Evolutionary conservation across 305 asterid species (phyloP).

Genomic region (Plantago coronopus): DNA sequence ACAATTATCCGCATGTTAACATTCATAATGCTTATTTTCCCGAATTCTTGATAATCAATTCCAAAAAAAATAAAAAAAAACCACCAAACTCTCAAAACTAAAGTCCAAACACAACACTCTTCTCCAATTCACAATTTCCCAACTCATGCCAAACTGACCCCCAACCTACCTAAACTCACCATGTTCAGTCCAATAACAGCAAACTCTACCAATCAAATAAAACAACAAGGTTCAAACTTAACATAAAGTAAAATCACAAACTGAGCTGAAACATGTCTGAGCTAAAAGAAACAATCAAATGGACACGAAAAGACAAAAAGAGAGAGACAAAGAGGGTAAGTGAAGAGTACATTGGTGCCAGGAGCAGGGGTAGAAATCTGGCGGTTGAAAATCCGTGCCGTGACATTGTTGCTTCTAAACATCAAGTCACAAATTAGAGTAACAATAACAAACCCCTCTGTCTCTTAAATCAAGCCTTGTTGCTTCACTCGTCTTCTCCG

Average conservation of each 20-base stretch:
- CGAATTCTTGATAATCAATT: too few species aligned
- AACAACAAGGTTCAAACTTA: too few species aligned
- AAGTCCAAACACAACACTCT: too few species aligned
- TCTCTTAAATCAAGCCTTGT: too few species aligned
- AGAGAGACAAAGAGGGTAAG: background rate
- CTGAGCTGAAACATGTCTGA: background rate
- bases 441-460: too few species aligned
- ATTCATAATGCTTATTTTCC: background rate
- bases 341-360: conserved; percentile 66
- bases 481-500: too few species aligned
- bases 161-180: background rate
- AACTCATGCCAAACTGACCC: background rate
- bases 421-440: conserved; percentile 27
- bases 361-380: conserved; percentile 87
- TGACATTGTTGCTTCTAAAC: conserved; percentile 88
- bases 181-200: too few species aligned
- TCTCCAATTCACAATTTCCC: too few species aligned
- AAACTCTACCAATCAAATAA: too few species aligned
- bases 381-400: conserved; percentile 96
- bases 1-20: too few species aligned
- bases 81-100: background rate
- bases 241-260: background rate
- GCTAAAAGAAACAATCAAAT: background rate
- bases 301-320: background rate
- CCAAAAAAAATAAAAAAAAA: too few species aligned